A percentile compares a stretch with the other conserved stretches of the same genome.
phyloP scores from a whole-genome alignment of 139 green algal species.

The Deuterostichococcus epilithicus region DNA sequence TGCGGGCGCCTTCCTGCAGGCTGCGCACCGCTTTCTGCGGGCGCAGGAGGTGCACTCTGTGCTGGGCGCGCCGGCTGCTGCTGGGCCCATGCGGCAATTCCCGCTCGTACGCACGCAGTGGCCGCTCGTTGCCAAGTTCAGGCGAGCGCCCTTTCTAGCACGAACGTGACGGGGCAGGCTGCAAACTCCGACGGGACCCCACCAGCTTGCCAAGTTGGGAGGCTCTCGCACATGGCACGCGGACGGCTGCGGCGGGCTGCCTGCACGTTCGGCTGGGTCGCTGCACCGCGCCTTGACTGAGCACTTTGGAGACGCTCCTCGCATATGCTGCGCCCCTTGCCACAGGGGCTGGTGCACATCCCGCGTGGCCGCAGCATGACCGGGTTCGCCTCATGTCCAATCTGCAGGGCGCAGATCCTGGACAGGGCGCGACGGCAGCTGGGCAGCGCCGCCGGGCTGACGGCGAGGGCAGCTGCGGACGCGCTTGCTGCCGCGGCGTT shows the following conservation, averaged over 20 bases:
- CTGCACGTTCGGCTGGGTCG: too few species aligned
- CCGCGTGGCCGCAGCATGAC: too few species aligned
- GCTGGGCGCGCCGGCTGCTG: slow-evolving; percentile 30
- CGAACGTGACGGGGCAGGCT: too few species aligned
- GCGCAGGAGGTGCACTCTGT: slow-evolving; percentile 64
- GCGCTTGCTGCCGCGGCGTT: slow-evolving; percentile 42
- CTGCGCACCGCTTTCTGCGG: slow-evolving; percentile 69
- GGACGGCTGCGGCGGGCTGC: too few species aligned
- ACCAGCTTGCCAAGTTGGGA: too few species aligned
- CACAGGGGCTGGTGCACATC: too few species aligned
- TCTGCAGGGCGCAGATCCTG: slow-evolving; percentile 58
- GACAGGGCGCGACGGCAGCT: slow-evolving; percentile 39
- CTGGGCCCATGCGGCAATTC: slow-evolving; percentile 47
- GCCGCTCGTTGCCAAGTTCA: slow-evolving; percentile 82
- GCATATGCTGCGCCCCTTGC: too few species aligned
- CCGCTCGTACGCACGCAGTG: slow-evolving; percentile 88
- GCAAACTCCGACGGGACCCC: too few species aligned
- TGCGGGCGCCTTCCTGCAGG: slow-evolving; percentile 66
- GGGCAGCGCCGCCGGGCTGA: slow-evolving; percentile 17
- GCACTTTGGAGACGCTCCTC: too few species aligned
- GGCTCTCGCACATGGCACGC: too few species aligned
- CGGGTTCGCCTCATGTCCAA: too few species aligned
- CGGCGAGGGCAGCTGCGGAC: slow-evolving; percentile 34
- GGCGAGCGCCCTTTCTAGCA: slow-evolving; percentile 17
- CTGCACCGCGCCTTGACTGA: too few species aligned